phyloP scores from a whole-genome alignment of 805 yeast species.

The Kodamaea neixiangensis region DNA sequence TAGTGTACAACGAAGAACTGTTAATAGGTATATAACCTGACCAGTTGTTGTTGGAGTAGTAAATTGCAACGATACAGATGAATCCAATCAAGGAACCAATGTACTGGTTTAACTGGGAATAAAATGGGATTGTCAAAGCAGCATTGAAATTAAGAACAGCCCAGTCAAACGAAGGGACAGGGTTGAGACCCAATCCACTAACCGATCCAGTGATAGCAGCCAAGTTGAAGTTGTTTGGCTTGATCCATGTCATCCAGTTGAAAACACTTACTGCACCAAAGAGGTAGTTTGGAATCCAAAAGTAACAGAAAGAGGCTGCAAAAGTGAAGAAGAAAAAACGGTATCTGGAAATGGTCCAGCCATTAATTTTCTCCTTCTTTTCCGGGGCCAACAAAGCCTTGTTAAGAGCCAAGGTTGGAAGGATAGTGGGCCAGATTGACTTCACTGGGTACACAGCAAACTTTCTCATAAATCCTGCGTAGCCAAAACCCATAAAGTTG shows the following conservation, averaged over 20 bases:
- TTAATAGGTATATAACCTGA: conserved; percentile 31
- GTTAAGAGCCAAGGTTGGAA: conserved; percentile 31
- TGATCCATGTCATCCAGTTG: conserved; percentile 36
- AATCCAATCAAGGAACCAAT: conserved; percentile 26
- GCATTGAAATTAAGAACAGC: conserved; percentile 19
- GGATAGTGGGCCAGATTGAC: conserved; percentile 52
- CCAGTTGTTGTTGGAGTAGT: conserved; percentile 31
- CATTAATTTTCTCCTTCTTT: conserved; percentile 28
- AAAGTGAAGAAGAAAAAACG: conserved; percentile 19
- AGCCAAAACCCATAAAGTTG: conserved; percentile 32
- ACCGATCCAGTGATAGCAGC: conserved; percentile 27
- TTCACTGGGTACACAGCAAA: conserved; percentile 50
- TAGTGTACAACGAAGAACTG: conserved; percentile 24
- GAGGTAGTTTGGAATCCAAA: conserved; percentile 32
- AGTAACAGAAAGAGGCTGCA: conserved; percentile 24
- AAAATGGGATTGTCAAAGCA: conserved; percentile 28
- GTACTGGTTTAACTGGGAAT: conserved; percentile 24
- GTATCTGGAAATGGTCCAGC: conserved; percentile 34
- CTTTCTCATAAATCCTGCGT: conserved; percentile 31
- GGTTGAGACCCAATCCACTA: conserved; percentile 32
- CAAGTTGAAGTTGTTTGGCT: conserved; percentile 25
- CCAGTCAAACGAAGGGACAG: conserved; percentile 34
- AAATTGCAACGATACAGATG: conserved; percentile 27
- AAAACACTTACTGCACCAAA: conserved; percentile 27
- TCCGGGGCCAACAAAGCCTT: conserved; percentile 28